phyloP scores from a whole-genome alignment of 164 flowering plant species.

The Macadamia integrifolia region DNA sequence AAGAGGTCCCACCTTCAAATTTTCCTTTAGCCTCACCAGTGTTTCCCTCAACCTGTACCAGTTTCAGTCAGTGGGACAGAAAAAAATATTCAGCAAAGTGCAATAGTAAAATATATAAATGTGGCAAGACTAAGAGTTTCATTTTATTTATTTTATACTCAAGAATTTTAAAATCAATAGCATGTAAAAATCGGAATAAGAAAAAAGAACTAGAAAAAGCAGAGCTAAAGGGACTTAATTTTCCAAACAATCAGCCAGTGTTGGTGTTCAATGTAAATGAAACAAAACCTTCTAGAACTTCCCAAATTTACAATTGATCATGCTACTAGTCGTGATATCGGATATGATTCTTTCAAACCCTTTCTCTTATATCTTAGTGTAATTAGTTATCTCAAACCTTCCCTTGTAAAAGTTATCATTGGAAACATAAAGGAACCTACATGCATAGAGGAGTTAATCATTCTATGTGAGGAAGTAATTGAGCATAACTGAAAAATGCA shows the following conservation, averaged over 20 bases:
- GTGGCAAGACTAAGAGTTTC: too few species aligned
- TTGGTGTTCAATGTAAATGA: too few species aligned
- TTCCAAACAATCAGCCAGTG: not conserved
- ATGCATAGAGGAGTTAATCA: not conserved
- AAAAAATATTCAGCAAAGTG: not conserved
- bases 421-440: not conserved
- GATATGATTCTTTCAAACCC: not conserved
- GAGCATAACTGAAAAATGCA: not conserved
- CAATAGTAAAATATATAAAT: not conserved
- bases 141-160: too few species aligned
- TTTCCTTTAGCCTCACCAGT: not conserved
- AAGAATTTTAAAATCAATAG: too few species aligned
- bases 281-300: too few species aligned
- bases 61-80: not conserved
- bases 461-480: not conserved
- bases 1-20: conserved; percentile 9
- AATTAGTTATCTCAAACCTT: not conserved
- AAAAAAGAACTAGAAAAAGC: too few species aligned
- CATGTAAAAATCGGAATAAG: too few species aligned
- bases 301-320: too few species aligned
- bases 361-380: not conserved
- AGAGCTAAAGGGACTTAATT: not conserved
- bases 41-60: conserved; percentile 11
- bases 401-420: too few species aligned
- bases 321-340: too few species aligned